Conservation (phyloP, 768 basidiomycete genomes). For the Suillus variegatus region DNA sequence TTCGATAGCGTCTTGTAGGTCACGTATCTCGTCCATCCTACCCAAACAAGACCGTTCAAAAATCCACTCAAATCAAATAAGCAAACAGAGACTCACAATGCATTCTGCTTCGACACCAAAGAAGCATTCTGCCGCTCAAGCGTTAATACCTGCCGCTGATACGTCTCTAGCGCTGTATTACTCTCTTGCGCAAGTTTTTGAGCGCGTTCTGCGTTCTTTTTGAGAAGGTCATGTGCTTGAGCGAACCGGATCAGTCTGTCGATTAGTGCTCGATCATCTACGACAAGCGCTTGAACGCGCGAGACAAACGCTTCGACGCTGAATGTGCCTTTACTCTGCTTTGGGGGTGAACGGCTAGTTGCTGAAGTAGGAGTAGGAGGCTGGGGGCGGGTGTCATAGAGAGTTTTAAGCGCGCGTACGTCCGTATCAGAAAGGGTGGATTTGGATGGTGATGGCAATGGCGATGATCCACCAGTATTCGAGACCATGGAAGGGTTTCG, state of each 20-base stretch:
- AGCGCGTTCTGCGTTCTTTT: slow-evolving; percentile 89
- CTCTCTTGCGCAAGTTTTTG: slow-evolving; percentile 90
- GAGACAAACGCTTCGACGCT: slow-evolving; percentile 74
- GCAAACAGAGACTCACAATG: slow-evolving; percentile 46
- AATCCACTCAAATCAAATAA: not conserved
- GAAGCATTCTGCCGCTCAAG: slow-evolving; percentile 74
- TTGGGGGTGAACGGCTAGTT: slow-evolving; percentile 18
- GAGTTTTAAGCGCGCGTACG: slow-evolving; percentile 79
- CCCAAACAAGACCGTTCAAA: not conserved
- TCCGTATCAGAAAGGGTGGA: slow-evolving; percentile 68
- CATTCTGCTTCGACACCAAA: slow-evolving; percentile 51
- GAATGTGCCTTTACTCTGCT: slow-evolving; percentile 39
- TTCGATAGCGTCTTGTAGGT: slow-evolving; percentile 63
- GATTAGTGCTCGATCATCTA: slow-evolving; percentile 82
- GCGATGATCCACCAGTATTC: slow-evolving; percentile 30
- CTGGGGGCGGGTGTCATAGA: slow-evolving; percentile 56
- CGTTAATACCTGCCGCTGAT: slow-evolving; percentile 83
- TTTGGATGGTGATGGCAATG: slow-evolving; percentile 17
- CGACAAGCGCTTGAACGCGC: slow-evolving; percentile 78
- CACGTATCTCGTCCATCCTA: slow-evolving; percentile 68
- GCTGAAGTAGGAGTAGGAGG: slow-evolving; percentile 8
- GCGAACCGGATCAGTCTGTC: slow-evolving; percentile 84
- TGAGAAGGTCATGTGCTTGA: slow-evolving; percentile 86
- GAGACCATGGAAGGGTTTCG: slow-evolving; percentile 46
- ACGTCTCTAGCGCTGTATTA: slow-evolving; percentile 77